phyloP scores from a whole-genome alignment of 257 asterid genomes.

The Petunia axillaris region DNA sequence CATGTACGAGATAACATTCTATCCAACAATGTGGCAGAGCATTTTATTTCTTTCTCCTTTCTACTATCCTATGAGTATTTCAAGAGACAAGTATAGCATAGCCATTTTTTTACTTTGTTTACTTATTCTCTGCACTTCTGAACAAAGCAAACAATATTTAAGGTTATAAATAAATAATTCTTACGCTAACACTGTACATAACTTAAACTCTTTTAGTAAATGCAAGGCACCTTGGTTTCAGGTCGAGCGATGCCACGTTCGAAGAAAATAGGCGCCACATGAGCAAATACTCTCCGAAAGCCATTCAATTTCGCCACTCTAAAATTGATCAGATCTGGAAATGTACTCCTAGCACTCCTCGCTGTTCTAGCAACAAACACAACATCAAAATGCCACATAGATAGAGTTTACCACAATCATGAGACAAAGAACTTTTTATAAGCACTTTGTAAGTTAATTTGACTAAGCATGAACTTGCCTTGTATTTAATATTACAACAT shows the following conservation, averaged over 20 bases:
- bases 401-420: background rate
- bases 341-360: constrained; percentile 94
- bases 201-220: background rate
- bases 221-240: constrained; percentile 74
- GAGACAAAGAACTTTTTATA: background rate
- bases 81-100: background rate
- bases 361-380: constrained; percentile 46
- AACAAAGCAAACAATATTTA: constrained; percentile 14
- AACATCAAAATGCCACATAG: background rate
- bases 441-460: background rate
- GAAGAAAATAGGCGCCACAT: constrained; percentile 89
- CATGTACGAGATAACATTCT: background rate
- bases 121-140: background rate
- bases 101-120: background rate
- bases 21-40: background rate
- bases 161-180: background rate
- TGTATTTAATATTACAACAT: background rate
- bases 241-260: constrained; percentile 86
- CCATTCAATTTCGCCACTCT: constrained; percentile 81
- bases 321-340: constrained; percentile 88
- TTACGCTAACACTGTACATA: no score
- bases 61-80: background rate
- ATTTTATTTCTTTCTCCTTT: background rate
- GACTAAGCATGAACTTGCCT: background rate
- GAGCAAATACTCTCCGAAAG: constrained; percentile 91